phyloP scores from a whole-genome alignment of 2,329 filamentous ascomycete genomes.

The Arachnopeziza araneosa region DNA sequence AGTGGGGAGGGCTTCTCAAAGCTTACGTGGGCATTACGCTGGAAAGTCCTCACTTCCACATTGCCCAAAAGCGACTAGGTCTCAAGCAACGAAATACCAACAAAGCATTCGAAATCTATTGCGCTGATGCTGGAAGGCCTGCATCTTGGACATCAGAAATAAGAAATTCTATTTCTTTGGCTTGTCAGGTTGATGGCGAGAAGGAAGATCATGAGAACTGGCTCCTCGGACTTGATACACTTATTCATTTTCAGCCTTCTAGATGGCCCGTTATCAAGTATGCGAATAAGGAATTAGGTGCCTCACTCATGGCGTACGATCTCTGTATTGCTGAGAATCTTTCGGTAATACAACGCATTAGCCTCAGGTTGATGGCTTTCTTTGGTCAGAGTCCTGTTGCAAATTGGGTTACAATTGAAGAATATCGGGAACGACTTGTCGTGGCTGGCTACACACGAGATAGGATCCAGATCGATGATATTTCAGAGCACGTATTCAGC shows the following conservation, averaged over 20 bases:
- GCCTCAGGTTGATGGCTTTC: too few species aligned
- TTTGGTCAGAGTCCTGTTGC: too few species aligned
- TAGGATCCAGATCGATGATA: too few species aligned
- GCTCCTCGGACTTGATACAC: slow-evolving; percentile 12
- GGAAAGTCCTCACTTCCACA: slow-evolving; percentile 3
- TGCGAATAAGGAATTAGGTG: slow-evolving; percentile 5
- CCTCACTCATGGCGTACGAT: slow-evolving; percentile 13
- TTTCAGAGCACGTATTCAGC: too few species aligned
- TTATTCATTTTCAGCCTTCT: slow-evolving; percentile 10
- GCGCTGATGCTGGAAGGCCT: slow-evolving; percentile 10
- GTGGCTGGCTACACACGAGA: too few species aligned
- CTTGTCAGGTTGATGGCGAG: not conserved
- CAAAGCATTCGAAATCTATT: slow-evolving; percentile 5
- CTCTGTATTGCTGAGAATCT: slow-evolving; percentile 6
- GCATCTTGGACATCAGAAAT: slow-evolving; percentile 8
- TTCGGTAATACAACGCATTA: too few species aligned
- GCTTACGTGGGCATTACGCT: slow-evolving; percentile 11
- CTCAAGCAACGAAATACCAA: not conserved
- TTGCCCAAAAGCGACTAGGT: slow-evolving; percentile 8
- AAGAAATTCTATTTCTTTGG: not conserved
- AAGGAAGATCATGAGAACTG: slow-evolving; percentile 4
- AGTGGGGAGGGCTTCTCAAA: not conserved
- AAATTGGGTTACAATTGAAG: too few species aligned
- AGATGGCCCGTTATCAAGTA: slow-evolving; percentile 8
- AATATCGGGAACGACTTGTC: too few species aligned